Evolutionary conservation across 202 grass and related monocot species (phyloP), one percentile per base, ranked within the genome.

Genomic region (Schoenoplectus triqueter): DNA sequence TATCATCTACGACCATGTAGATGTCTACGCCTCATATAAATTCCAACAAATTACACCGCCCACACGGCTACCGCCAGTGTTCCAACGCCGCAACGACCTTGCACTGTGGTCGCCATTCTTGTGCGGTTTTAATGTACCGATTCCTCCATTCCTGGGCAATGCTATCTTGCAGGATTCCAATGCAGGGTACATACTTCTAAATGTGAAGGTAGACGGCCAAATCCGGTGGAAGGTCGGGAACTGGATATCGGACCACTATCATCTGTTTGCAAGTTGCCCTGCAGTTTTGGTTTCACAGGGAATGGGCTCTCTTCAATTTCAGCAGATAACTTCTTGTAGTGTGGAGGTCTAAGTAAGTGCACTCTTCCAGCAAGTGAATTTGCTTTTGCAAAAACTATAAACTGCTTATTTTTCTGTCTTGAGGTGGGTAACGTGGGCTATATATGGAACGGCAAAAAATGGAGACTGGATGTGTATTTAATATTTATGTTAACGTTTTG

Each of bases 1-100:
- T 2, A 87, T 97, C 83, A 89, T 92, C 90, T 97, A 94, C 88
- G 92, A 97, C 90, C 90, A 80, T 68, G 81, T 91, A 66, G 88
- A 92, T 66, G 88, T 91, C 56, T 97, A 89, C 87, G 87, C 90
- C 21, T 71, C 87, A 47, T 97, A 97, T 88, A 89, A 92, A 66
- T 91, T 89, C 90, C 92, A 94, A 87, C 94, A 94, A 84, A 84
- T 97, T 80, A 97, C 90, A 40, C 76, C 89, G 77, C 69, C 88
- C 13, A 14, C 90, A 14, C 18, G 66, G 42, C 80, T 97, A 0
- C 92, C 92, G 5, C 6, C 87, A 0, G 62, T 92, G 0, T 94
- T 89, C 87, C 94, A 97, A 85, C 88, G 94, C 48, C 85, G 84
- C 84, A 91, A 87, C 50, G 94, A 97, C 66, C 50, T 94, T 51